Evolutionary conservation across 148 eudicot genomes (phyloP), one percentile per base, ranked within the genome.

Genomic region (Rhododendron griersonianum): DNA sequence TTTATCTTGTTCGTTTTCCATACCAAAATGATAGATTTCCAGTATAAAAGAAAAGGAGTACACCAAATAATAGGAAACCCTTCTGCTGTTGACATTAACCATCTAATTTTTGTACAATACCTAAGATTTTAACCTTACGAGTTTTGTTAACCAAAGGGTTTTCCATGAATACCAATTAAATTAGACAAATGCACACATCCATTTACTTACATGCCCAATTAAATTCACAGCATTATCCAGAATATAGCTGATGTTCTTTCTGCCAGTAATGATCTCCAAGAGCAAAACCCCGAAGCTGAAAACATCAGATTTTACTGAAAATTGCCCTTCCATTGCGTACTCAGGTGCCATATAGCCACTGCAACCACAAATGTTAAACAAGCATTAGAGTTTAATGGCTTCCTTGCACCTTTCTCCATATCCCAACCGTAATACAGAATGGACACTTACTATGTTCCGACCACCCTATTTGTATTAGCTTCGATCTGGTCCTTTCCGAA

Each of bases 301-400:
- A 53, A 93, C 92, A 83, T 93, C 93, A 0, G 95, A 91, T 78
- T 91, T 93, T 11, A 89, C 19, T 23, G 92, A 93, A 73, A 93
- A 90, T 2, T 84, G 79, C 14, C 95, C 95, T 67, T 91, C 90
- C 65, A 93, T 82, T 33, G 93, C 93, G 75, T 93, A 93, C 83
- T 93, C 95, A 0, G 95, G 95, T 48, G 95, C 85, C 95, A 93
- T 93, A 69, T 93, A 91, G 55, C 95, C 93, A 81, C 93, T 91
- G 91, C 82, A 87, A 18, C 41, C 45, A 76, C 80, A 76, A 76
- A 33, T 9, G 19, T 76, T 45, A 76, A 19, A 25, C 6, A 1
- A 89, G 92, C 93, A 67, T 67, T 67, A 67, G 4, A n/a, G 69
- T 8, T 23, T 63, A 67, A 67, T 67, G 74, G 74, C 74, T 28